Evolutionary conservation across 164 flowering plant genomes (phyloP).

Genomic region (Hamamelis virginiana): DNA sequence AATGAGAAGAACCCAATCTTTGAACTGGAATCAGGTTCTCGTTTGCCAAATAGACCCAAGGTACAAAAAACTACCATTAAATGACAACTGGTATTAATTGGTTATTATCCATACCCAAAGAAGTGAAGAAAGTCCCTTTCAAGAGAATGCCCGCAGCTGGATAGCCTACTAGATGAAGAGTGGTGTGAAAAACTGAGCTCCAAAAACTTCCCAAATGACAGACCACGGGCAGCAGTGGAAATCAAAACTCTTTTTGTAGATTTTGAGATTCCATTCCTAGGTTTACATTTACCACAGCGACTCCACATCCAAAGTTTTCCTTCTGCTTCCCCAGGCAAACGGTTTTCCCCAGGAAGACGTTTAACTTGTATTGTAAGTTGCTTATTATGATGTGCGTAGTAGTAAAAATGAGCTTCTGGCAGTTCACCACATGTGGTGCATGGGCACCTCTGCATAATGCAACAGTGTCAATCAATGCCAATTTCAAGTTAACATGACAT

Average conservation of each 20-base stretch:
- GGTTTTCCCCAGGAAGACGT: conserved; percentile 35
- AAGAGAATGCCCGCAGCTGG: conserved; percentile 78
- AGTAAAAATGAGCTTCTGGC: conserved; percentile 72
- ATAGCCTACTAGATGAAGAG: conserved; percentile 31
- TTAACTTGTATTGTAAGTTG: conserved; percentile 71
- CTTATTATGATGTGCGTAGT: conserved; percentile 71
- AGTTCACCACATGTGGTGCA: conserved; percentile 65
- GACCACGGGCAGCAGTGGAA: conserved; percentile 59
- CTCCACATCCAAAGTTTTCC: conserved; percentile 99
- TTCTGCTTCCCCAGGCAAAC: conserved; percentile 75
- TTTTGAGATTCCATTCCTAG: conserved; percentile 34
- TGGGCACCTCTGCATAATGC: conserved; percentile 44
- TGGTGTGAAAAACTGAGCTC: conserved; percentile 72
- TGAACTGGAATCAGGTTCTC: not conserved
- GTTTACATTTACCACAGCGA: conserved; percentile 72
- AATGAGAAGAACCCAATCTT: not conserved
- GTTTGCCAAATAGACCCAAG: no score
- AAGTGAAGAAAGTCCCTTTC: conserved; percentile 67
- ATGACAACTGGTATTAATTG: not conserved
- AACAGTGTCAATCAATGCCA: conserved; percentile 22
- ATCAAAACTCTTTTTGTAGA: conserved; percentile 72
- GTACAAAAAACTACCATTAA: no score
- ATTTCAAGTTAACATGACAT: conserved; percentile 2
- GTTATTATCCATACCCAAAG: conserved; percentile 67
- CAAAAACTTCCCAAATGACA: conserved; percentile 94